Evolutionary conservation across 2,329 filamentous ascomycete genomes (phyloP).

Genomic region (Trichoderma citrinoviride): DNA sequence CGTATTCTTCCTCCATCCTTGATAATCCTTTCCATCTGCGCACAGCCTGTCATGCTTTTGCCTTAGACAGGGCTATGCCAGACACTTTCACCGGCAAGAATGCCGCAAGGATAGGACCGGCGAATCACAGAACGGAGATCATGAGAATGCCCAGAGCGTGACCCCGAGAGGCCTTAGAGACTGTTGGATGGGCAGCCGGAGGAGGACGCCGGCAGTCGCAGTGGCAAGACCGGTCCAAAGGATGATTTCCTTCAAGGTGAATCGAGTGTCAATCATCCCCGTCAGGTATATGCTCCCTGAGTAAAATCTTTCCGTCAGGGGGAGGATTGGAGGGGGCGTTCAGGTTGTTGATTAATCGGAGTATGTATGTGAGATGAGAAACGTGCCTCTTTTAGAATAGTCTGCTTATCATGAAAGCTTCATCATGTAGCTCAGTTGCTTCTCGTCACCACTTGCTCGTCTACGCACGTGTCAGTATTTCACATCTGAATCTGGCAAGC

Average conservation of each 20-base stretch:
- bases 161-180: conserved; percentile 56
- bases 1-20: conserved; percentile 65
- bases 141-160: conserved; percentile 31
- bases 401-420: conserved; percentile 63
- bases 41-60: conserved; percentile 67
- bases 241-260: conserved; percentile 66
- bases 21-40: conserved; percentile 62
- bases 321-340: no score
- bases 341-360: no score
- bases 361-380: not conserved
- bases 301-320: not conserved
- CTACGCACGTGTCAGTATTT: conserved; percentile 61
- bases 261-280: conserved; percentile 35
- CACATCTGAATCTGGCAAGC: conserved; percentile 47
- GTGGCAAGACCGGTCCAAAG: conserved; percentile 68
- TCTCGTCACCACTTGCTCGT: conserved; percentile 61
- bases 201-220: conserved; percentile 54
- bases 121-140: conserved; percentile 45
- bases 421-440: conserved; percentile 64
- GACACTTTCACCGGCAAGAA: conserved; percentile 62
- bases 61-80: conserved; percentile 64
- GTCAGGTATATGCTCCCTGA: not conserved
- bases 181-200: conserved; percentile 51
- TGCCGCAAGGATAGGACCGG: conserved; percentile 62
- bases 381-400: conserved; percentile 56